Base-by-base conservation (phyloP, 2,329 filamentous ascomycete species). In the Aureobasidium pullulans region DNA sequence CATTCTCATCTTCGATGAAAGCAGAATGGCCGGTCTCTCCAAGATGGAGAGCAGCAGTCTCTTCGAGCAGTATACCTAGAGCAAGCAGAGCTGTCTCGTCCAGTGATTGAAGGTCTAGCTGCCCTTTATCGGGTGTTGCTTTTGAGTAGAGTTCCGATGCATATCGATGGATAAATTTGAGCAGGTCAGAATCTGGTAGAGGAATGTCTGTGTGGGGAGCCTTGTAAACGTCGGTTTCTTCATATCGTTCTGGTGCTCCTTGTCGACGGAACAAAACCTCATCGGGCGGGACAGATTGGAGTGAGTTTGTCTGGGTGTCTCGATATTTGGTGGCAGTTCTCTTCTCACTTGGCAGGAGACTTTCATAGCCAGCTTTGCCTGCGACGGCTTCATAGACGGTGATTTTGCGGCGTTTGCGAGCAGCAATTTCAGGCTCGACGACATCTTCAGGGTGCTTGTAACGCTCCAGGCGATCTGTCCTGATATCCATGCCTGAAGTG, bases 41-140 rank as follows among this genome's bases (percentile, higher is more conserved):
- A 19, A 92, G 73, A 6, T 78, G 70, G 48, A 85, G 81, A 42
- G 79, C 77, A 15, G 81, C 79, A 2, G 83, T 81, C 71, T 93
- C 89, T 72, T 93, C 88, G 43, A 92, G 74, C 60, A 93, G 71
- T 50, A 93, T 84, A 1, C 88, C 88, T 66, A 93, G 78, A 1
- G 88, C 87, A 57, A 93, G 74, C 60, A 93, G 76, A 4, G 88
- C 88, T 13, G 87, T 90, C 74, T 90, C 89, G 68, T 93, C 87
- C 81, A 93, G 83, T 70, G 84, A 88, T 63, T 79, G 74, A 64
- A 77, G 80, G 56, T 78, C 74, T 29, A 65, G 64, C 16, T 65
- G 69, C n/a, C 62, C 61, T 10, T 63, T 59, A 8, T 60, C 60
- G 15, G 59, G 40, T 4, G 46, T 52, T 11, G 61, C 61, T 19